Evolutionary conservation across 148 eudicot genomes (phyloP).

Genomic region (Bassia scoparia): DNA sequence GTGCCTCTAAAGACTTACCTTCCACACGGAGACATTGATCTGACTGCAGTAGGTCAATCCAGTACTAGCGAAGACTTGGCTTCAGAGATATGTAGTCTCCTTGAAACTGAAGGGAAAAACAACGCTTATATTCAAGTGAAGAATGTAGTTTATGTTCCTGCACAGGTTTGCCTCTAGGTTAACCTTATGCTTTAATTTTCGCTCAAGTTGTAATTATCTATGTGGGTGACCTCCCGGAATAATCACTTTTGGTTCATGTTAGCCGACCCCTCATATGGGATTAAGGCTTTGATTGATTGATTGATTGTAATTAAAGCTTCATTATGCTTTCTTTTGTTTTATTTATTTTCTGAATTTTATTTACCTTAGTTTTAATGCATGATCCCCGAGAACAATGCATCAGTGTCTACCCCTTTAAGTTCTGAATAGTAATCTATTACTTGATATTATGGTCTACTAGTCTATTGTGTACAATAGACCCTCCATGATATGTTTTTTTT

Average conservation of each 20-base stretch:
- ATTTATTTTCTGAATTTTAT: no score
- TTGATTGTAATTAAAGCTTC: background rate
- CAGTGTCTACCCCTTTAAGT: background rate
- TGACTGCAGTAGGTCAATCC: conserved; percentile 34
- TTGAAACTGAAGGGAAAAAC: conserved; percentile 28
- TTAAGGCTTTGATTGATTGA: no score
- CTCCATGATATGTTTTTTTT: background rate
- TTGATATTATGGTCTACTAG: background rate
- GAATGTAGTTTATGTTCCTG: conserved; percentile 43
- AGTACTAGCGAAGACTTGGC: conserved; percentile 27
- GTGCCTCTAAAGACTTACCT: conserved; percentile 58
- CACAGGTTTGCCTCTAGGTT: conserved; percentile 39
- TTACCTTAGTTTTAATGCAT: background rate
- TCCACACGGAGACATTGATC: conserved; percentile 52
- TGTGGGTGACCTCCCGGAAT: no score
- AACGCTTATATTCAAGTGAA: conserved; percentile 32
- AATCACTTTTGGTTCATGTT: no score
- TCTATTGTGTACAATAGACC: background rate
- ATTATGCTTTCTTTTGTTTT: background rate
- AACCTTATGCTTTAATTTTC: conserved; percentile 8
- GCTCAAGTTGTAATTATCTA: background rate
- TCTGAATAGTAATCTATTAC: background rate
- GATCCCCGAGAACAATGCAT: background rate
- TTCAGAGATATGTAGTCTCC: conserved; percentile 29
- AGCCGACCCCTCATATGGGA: no score